Evolutionary conservation across 139 green algal genomes (phyloP).

Genomic region (Picochlorum sp.): DNA sequence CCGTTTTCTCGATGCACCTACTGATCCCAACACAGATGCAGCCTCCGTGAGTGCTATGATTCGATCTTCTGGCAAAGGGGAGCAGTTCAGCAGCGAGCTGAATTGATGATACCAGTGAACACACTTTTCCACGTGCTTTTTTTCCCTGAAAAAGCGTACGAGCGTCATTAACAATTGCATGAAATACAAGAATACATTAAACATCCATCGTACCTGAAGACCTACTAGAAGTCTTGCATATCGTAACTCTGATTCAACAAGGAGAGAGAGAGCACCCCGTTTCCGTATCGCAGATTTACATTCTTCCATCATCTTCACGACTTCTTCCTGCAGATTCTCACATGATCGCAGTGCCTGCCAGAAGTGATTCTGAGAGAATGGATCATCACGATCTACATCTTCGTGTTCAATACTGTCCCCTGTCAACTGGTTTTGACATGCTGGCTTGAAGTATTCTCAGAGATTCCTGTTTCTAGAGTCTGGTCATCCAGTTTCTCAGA

Average conservation of each 20-base stretch:
- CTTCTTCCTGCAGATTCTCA: conserved; percentile 34
- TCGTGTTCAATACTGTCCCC: neutral
- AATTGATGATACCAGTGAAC: conserved; percentile 24
- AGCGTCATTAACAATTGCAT: neutral
- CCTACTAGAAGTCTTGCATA: conserved; percentile 48
- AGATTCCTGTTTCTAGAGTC: too few relatives aligned
- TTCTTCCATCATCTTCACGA: conserved; percentile 46
- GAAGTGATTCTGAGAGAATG: conserved; percentile 36
- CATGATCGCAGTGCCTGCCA: conserved; percentile 34
- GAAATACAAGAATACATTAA: neutral
- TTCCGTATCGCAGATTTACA: conserved; percentile 34
- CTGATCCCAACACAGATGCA: conserved; percentile 47
- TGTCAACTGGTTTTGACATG: neutral
- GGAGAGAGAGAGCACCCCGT: conserved; percentile 40
- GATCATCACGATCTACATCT: neutral
- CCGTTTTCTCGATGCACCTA: conserved; percentile 50
- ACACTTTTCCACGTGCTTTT: conserved; percentile 27
- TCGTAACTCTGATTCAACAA: conserved; percentile 57
- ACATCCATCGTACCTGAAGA: conserved; percentile 17
- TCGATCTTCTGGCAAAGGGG: conserved; percentile 43
- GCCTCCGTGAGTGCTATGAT: conserved; percentile 45
- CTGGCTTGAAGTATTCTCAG: too few relatives aligned
- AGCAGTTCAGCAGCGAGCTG: conserved; percentile 31
- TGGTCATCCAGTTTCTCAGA: too few relatives aligned
- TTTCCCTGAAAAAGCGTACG: conserved; percentile 9